Percentiles rank a stretch among this genome's conserved stretches.
Conservation (phyloP, 768 basidiomycete species). For the Termitomyces eurrhizus region DNA sequence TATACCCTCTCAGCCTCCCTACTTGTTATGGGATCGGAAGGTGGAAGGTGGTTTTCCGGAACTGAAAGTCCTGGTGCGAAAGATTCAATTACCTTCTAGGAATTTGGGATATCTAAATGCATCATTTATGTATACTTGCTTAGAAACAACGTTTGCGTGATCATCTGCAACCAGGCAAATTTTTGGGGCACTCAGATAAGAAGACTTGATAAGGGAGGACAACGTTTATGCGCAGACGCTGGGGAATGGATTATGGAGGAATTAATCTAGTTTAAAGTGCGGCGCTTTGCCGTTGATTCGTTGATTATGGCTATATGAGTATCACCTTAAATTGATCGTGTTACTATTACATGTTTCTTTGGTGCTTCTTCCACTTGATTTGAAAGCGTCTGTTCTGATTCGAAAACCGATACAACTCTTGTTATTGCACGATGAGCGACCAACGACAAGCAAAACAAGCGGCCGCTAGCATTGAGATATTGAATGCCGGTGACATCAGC, state of each 20-base stretch:
- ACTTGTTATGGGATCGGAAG: conserved; percentile 87
- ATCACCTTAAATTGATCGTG: no score
- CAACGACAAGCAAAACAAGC: background rate
- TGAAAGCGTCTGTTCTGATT: background rate
- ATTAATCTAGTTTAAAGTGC: background rate
- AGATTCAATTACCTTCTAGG: background rate
- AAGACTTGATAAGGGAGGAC: conserved; percentile 21
- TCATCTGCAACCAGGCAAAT: conserved; percentile 72
- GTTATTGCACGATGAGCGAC: background rate
- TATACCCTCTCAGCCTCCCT: conserved; percentile 30
- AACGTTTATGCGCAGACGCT: background rate
- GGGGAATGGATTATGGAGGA: no score
- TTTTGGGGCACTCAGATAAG: conserved; percentile 87
- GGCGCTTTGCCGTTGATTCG: no score
- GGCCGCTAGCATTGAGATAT: background rate
- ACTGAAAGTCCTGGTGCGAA: conserved; percentile 66
- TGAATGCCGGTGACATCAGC: conserved; percentile 12
- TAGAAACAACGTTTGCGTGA: conserved; percentile 92
- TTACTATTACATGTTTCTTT: background rate
- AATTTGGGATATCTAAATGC: background rate
- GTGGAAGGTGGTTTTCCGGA: conserved; percentile 91
- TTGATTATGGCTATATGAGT: no score
- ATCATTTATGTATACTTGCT: background rate
- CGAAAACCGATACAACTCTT: background rate
- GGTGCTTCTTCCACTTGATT: background rate